Evolutionary conservation across 441 rosid species (phyloP).

Genomic region (Adansonia grandidieri): DNA sequence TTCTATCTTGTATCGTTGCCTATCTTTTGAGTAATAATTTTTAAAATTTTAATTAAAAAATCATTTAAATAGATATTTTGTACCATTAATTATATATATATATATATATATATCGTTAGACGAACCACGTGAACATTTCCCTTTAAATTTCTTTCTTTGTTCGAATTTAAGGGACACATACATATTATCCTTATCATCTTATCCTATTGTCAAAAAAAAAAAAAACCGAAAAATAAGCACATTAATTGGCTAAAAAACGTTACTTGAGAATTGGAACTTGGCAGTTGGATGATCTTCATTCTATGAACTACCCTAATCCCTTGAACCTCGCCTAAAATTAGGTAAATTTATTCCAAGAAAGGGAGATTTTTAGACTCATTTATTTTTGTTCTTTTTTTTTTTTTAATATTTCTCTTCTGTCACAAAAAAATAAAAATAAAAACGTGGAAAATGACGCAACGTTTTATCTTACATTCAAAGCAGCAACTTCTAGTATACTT

Average conservation of each 20-base stretch:
- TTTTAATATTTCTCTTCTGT: neutral
- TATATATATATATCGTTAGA: too few relatives aligned
- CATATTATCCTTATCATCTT: neutral
- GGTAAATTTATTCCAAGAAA: conserved; percentile 17
- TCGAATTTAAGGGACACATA: neutral
- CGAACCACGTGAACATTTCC: neutral
- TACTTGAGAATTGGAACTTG: neutral
- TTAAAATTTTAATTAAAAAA: too few relatives aligned
- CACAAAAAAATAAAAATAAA: neutral
- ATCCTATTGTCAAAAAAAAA: neutral
- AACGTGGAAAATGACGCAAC: neutral
- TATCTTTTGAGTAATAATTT: too few relatives aligned
- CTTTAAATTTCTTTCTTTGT: neutral
- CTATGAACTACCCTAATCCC: conserved; percentile 20
- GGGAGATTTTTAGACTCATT: neutral
- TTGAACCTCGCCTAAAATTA: conserved; percentile 31
- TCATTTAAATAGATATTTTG: too few relatives aligned
- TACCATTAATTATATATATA: too few relatives aligned
- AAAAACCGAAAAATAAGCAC: neutral
- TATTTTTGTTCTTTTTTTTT: neutral
- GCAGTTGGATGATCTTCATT: neutral
- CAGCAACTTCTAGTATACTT: neutral
- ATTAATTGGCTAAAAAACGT: neutral
- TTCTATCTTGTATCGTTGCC: too few relatives aligned
- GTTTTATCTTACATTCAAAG: neutral